Percentiles rank a stretch among this genome's conserved stretches.
Evolutionary conservation across 2,329 filamentous ascomycete genomes (phyloP).

Genomic region (Venturia effusa): DNA sequence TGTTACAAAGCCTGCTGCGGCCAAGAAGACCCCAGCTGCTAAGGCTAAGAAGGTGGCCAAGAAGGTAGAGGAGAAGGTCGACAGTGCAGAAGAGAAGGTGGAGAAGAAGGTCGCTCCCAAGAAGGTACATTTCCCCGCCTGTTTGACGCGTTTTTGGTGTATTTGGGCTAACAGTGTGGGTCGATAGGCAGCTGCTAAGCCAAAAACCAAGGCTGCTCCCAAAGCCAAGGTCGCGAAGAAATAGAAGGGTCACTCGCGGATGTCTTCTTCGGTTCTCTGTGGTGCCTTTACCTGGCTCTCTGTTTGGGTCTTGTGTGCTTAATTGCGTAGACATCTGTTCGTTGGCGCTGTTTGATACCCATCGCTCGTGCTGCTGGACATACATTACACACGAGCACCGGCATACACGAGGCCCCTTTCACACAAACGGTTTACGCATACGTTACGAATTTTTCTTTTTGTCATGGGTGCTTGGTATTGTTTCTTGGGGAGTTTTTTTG

Average conservation of each 20-base stretch:
- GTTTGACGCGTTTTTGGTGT: background rate
- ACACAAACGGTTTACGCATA: background rate
- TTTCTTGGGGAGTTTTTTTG: background rate
- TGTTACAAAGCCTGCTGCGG: conserved; percentile 4
- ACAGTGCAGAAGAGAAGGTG: conserved; percentile 1
- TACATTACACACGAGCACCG: background rate
- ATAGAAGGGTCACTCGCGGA: background rate
- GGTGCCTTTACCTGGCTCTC: background rate
- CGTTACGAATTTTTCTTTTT: conserved; percentile 1
- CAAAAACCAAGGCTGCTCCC: background rate
- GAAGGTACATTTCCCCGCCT: background rate
- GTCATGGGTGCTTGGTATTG: background rate
- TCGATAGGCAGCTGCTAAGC: background rate
- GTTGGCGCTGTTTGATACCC: conserved; percentile 5
- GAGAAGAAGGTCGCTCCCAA: background rate
- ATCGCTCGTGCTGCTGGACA: background rate
- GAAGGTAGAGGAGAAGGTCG: conserved; percentile 8
- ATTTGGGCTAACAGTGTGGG: background rate
- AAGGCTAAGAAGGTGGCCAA: conserved; percentile 6
- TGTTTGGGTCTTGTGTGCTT: background rate
- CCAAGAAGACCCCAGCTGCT: conserved; percentile 5
- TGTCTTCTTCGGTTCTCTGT: background rate
- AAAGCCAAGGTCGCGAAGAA: background rate
- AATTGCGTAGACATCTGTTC: background rate
- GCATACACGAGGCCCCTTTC: background rate